These are phyloP conservation scores for Tripterygium wilfordii DNA, from an alignment of 177 flowering plant genomes.

Conservation along the genomic window DNA sequence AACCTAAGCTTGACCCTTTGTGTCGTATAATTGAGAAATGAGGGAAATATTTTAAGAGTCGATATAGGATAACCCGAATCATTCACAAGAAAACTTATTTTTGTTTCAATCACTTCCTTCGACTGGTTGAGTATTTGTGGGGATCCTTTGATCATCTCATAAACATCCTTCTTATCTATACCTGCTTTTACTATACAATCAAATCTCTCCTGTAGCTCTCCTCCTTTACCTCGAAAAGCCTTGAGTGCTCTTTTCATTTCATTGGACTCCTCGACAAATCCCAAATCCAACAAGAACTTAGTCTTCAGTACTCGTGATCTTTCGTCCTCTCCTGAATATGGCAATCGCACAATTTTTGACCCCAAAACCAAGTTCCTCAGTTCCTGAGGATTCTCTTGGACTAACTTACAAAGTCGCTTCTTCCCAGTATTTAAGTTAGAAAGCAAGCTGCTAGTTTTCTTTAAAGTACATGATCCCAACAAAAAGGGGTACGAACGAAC, in stretches of 20 bases:
- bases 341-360: conserved; percentile 24
- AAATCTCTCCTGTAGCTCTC: conserved; percentile 53
- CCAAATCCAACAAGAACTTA: conserved; percentile 46
- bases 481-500: conserved; percentile 28
- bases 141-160: conserved; percentile 29
- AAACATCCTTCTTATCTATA: conserved; percentile 32
- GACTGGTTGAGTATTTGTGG: conserved; percentile 47
- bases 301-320: conserved; percentile 25
- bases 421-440: conserved; percentile 30
- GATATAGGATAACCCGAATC: conserved; percentile 40
- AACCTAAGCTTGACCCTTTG: conserved; percentile 36
- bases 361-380: conserved; percentile 47
- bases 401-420: conserved; percentile 31
- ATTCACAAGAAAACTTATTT: conserved; percentile 41
- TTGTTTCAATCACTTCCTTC: conserved; percentile 28
- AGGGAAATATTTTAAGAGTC: conserved; percentile 29
- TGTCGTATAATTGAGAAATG: conserved; percentile 23
- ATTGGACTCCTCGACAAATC: conserved; percentile 39
- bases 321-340: conserved; percentile 11
- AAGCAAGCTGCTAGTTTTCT: conserved; percentile 33
- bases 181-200: conserved; percentile 47
- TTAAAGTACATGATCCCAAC: conserved; percentile 43
- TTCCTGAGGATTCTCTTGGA: conserved; percentile 44
- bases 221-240: conserved; percentile 50
- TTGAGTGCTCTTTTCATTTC: conserved; percentile 48